phyloP scores from a whole-genome alignment of 208 protist species.

The Novymonas esmeraldas region DNA sequence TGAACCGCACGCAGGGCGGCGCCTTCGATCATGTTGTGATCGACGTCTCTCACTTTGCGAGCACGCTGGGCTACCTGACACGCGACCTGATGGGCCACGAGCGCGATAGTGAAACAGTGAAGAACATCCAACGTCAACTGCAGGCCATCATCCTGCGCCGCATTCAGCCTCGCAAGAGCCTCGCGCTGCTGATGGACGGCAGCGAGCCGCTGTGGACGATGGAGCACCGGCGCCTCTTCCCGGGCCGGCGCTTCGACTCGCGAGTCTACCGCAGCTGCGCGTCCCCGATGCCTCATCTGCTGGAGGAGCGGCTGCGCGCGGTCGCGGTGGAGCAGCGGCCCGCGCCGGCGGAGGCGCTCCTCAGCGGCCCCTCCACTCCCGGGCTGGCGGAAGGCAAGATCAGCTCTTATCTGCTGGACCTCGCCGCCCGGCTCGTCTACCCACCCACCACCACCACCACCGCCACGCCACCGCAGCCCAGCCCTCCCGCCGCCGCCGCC shows the following conservation, averaged over 20 bases:
- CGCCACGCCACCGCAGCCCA: too few relatives aligned
- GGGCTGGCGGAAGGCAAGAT: slow-evolving; percentile 76
- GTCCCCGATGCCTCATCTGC: slow-evolving; percentile 65
- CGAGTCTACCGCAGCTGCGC: slow-evolving; percentile 76
- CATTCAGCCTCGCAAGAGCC: slow-evolving; percentile 58
- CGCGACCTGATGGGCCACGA: slow-evolving; percentile 68
- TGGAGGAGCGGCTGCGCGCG: slow-evolving; percentile 63
- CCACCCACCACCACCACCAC: too few relatives aligned
- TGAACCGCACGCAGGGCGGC: slow-evolving; percentile 38
- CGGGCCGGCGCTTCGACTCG: slow-evolving; percentile 56
- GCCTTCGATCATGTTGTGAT: slow-evolving; percentile 72
- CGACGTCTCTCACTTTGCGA: slow-evolving; percentile 52
- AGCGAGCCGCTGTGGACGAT: slow-evolving; percentile 76
- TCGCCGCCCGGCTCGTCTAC: slow-evolving; percentile 49
- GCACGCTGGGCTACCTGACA: slow-evolving; percentile 47
- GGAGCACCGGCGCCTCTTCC: slow-evolving; percentile 59
- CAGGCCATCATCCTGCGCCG: slow-evolving; percentile 54
- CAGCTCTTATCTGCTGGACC: slow-evolving; percentile 74
- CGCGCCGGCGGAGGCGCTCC: slow-evolving; percentile 52
- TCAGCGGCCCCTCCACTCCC: slow-evolving; percentile 55
- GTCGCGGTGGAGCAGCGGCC: slow-evolving; percentile 43
- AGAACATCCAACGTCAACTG: slow-evolving; percentile 60
- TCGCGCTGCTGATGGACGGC: slow-evolving; percentile 74
- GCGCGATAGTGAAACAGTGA: slow-evolving; percentile 64
- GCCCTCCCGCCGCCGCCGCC: slow-evolving; percentile 14